Conservation (phyloP, 2,329 filamentous ascomycete genomes). For the Ciborinia camelliae region DNA sequence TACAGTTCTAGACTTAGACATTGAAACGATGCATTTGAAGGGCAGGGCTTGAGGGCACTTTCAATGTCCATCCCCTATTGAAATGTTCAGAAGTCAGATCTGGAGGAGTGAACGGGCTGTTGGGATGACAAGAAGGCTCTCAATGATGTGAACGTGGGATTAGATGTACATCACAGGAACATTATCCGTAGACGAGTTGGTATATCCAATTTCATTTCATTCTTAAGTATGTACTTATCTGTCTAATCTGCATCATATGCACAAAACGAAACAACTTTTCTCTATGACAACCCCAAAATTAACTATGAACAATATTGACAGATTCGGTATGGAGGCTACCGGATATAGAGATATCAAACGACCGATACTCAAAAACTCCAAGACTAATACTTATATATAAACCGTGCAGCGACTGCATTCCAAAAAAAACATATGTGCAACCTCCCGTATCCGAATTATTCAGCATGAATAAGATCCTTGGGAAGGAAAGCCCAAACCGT, state of each 20-base stretch:
- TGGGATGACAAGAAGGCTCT: not conserved
- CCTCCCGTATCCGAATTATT: constrained; percentile 31
- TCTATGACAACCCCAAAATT: not conserved
- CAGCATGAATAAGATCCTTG: constrained; percentile 64
- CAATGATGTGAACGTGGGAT: not conserved
- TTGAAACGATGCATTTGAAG: not conserved
- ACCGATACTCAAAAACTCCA: constrained; percentile 10
- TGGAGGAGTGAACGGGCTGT: not conserved
- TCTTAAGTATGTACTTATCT: not conserved
- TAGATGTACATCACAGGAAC: not conserved
- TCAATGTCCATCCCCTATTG: not conserved
- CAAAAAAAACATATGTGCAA: constrained; percentile 1
- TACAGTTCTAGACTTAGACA: not conserved
- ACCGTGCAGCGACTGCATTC: not conserved
- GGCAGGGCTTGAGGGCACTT: not conserved
- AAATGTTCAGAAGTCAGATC: not conserved
- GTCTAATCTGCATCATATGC: not conserved
- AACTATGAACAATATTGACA: not conserved
- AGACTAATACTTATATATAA: not conserved
- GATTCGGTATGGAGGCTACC: not conserved
- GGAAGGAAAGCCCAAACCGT: constrained; percentile 89
- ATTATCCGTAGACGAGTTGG: not conserved
- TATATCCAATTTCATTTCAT: not conserved
- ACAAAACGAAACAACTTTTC: not conserved
- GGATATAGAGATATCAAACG: not conserved